Evolutionary conservation across 495 filamentous ascomycete species (phyloP).

Genomic region (Talaromyces adpressus): DNA sequence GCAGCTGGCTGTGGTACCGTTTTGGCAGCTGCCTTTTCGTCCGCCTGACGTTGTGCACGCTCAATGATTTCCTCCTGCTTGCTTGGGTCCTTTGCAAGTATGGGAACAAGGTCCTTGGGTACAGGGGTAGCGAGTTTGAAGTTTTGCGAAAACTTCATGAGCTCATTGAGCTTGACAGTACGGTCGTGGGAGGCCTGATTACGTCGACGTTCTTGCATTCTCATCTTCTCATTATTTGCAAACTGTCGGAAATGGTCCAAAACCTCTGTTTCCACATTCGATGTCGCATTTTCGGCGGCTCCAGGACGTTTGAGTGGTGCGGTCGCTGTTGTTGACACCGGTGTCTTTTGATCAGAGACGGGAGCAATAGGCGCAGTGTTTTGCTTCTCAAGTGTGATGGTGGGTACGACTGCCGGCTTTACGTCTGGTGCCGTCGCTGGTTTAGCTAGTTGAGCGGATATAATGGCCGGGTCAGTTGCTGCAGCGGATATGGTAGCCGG

Average conservation of each 20-base stretch:
- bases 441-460: conserved; percentile 61
- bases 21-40: conserved; percentile 47
- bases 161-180: conserved; percentile 81
- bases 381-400: conserved; percentile 29
- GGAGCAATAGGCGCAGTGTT: conserved; percentile 15
- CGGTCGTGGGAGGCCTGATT: conserved; percentile 65
- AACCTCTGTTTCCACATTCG: conserved; percentile 72
- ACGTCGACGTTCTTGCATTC: conserved; percentile 63
- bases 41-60: conserved; percentile 63
- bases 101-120: conserved; percentile 83
- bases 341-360: conserved; percentile 33
- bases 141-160: conserved; percentile 88
- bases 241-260: conserved; percentile 77
- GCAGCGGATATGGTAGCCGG: conserved; percentile 34
- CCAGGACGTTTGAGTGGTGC: conserved; percentile 19
- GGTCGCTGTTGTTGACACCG: conserved; percentile 14
- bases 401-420: conserved; percentile 15
- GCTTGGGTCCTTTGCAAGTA: conserved; percentile 86
- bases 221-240: conserved; percentile 66
- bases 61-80: conserved; percentile 92
- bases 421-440: conserved; percentile 34
- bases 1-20: conserved; percentile 19
- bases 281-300: conserved; percentile 53
- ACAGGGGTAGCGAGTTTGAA: conserved; percentile 93
- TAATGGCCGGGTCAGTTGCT: conserved; percentile 74